Evolutionary conservation across 1,284 basidiomycete species (phyloP).

Genomic region (Ganoderma resinaceum): DNA sequence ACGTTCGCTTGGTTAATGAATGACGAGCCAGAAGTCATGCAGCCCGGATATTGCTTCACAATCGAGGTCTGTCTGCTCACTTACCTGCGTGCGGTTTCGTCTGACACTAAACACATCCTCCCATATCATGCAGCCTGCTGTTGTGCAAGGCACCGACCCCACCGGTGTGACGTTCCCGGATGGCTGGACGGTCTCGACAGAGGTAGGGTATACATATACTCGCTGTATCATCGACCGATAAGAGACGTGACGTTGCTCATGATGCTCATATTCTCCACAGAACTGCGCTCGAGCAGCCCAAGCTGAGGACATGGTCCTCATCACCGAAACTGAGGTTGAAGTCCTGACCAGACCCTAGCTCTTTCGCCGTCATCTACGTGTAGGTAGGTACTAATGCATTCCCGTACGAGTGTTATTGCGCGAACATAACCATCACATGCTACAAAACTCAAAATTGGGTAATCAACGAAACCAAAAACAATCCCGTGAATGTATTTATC

Average conservation of each 20-base stretch:
- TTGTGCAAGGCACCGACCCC: slow-evolving; percentile 78
- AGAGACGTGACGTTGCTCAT: background rate
- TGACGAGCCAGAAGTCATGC: slow-evolving; percentile 80
- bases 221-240: background rate
- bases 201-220: slow-evolving; percentile 55
- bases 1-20: slow-evolving; percentile 59
- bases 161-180: slow-evolving; percentile 83
- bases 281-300: slow-evolving; percentile 83
- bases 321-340: slow-evolving; percentile 76
- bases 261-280: slow-evolving; percentile 39
- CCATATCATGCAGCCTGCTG: slow-evolving; percentile 60
- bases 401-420: background rate
- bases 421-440: slow-evolving; percentile 1
- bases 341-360: slow-evolving; percentile 56
- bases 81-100: background rate
- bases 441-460: too few relatives aligned
- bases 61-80: slow-evolving; percentile 66
- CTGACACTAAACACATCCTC: background rate
- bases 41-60: slow-evolving; percentile 87
- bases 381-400: background rate
- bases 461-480: background rate
- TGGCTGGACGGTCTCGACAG: slow-evolving; percentile 88
- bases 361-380: background rate
- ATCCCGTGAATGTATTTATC: too few relatives aligned
- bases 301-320: slow-evolving; percentile 87